Percentiles rank a stretch among this genome's conserved stretches.
Conservation (phyloP, 805 yeast genomes). For the Candida morakotiae region DNA sequence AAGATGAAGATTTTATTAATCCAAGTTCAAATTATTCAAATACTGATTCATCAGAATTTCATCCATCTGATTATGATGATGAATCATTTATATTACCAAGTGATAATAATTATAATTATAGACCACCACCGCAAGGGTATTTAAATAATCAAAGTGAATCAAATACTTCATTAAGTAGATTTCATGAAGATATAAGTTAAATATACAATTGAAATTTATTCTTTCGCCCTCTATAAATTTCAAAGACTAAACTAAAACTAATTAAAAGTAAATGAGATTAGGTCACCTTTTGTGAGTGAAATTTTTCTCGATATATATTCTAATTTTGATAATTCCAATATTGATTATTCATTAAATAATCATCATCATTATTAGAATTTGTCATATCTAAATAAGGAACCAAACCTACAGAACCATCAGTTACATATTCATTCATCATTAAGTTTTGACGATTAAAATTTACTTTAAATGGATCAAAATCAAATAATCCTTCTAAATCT, state of each 20-base stretch:
- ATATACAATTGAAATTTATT: no score
- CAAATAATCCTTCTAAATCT: slow-evolving; percentile 17
- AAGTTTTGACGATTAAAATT: slow-evolving; percentile 22
- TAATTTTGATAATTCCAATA: slow-evolving; percentile 2
- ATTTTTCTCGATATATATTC: no score
- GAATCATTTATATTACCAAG: slow-evolving; percentile 10
- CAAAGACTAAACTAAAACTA: no score
- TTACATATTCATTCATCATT: slow-evolving; percentile 56
- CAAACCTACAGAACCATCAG: slow-evolving; percentile 75
- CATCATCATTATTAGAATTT: neutral
- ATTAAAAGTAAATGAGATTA: no score
- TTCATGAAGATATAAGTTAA: slow-evolving; percentile 8
- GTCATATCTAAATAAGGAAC: slow-evolving; percentile 56
- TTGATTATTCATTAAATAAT: neutral
- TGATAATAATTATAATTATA: slow-evolving; percentile 1
- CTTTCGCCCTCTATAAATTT: no score
- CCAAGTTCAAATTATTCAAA: slow-evolving; percentile 3
- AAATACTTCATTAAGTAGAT: slow-evolving; percentile 8
- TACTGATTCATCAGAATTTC: slow-evolving; percentile 7
- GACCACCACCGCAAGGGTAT: slow-evolving; percentile 8
- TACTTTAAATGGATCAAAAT: slow-evolving; percentile 37
- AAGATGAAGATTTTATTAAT: slow-evolving; percentile 1
- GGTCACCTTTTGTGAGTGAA: no score
- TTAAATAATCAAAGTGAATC: slow-evolving; percentile 7
- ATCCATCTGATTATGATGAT: slow-evolving; percentile 11